These are phyloP conservation scores for Emericellopsis atlantica DNA, from an alignment of 2,329 filamentous ascomycete genomes.

Conservation along the genomic window DNA sequence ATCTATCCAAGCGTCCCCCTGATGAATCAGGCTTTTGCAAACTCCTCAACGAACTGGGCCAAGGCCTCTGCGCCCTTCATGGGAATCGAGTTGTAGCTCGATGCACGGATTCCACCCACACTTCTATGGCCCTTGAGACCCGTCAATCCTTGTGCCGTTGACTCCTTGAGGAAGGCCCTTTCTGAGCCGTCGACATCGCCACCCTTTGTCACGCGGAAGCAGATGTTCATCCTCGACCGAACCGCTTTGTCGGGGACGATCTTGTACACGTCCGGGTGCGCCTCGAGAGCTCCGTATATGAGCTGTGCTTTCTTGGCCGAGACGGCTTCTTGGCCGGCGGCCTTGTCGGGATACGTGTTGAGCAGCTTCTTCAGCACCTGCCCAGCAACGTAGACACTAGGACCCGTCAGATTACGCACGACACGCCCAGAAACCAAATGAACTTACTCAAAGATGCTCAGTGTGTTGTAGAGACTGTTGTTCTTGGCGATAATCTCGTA, in stretches of 20 bases:
- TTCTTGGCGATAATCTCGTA: slow-evolving; percentile 84
- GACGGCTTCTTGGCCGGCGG: slow-evolving; percentile 64
- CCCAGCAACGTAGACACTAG: slow-evolving; percentile 76
- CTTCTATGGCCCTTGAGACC: slow-evolving; percentile 83
- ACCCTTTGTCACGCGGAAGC: slow-evolving; percentile 59
- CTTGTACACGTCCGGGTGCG: slow-evolving; percentile 57
- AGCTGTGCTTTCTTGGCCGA: slow-evolving; percentile 61
- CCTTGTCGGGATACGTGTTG: slow-evolving; percentile 49
- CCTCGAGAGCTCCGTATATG: slow-evolving; percentile 69
- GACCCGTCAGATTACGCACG: background rate
- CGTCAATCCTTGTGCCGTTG: slow-evolving; percentile 53
- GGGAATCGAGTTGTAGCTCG: slow-evolving; percentile 81
- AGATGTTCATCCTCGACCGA: slow-evolving; percentile 89
- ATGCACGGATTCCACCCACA: slow-evolving; percentile 74
- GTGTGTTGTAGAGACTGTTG: slow-evolving; percentile 90
- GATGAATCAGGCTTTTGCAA: slow-evolving; percentile 25
- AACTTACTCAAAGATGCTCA: slow-evolving; percentile 75
- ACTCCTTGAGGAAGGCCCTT: slow-evolving; percentile 66
- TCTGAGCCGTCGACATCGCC: slow-evolving; percentile 57
- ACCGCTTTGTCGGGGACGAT: slow-evolving; percentile 64
- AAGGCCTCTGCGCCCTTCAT: slow-evolving; percentile 56
- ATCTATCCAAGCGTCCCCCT: too few relatives aligned
- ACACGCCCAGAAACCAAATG: background rate
- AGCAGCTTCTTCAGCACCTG: slow-evolving; percentile 73
- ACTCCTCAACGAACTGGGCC: slow-evolving; percentile 45